These are phyloP conservation scores for Aspergillus sp. DNA, from an alignment of 2,329 filamentous ascomycete species.

Conservation along the genomic window DNA sequence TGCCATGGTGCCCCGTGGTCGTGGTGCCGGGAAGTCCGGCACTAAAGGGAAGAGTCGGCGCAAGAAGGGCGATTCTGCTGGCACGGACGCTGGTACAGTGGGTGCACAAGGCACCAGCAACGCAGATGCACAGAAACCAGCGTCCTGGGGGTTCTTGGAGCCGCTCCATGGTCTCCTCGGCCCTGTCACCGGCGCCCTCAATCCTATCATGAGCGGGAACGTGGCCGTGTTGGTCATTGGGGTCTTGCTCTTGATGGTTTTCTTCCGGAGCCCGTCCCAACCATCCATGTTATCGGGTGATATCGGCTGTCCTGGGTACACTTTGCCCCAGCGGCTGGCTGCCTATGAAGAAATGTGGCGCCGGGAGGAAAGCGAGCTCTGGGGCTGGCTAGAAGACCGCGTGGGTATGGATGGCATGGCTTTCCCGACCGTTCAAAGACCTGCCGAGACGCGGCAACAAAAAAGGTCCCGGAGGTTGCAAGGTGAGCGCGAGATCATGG, in stretches of 20 bases:
- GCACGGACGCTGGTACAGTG: slow-evolving; percentile 39
- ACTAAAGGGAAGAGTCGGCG: slow-evolving; percentile 57
- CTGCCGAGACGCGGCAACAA: slow-evolving; percentile 42
- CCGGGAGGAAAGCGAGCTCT: slow-evolving; percentile 80
- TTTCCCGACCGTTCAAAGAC: slow-evolving; percentile 31
- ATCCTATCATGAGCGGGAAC: slow-evolving; percentile 71
- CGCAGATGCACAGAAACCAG: slow-evolving; percentile 37
- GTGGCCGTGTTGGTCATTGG: slow-evolving; percentile 73
- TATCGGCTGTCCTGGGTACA: slow-evolving; percentile 38
- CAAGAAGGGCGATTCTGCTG: slow-evolving; percentile 53
- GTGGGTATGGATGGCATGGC: slow-evolving; percentile 64
- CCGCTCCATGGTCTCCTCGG: slow-evolving; percentile 68
- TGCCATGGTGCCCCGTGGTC: slow-evolving; percentile 65
- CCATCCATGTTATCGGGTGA: slow-evolving; percentile 35
- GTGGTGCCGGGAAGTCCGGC: slow-evolving; percentile 47
- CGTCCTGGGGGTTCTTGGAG: slow-evolving; percentile 78
- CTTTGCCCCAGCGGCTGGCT: slow-evolving; percentile 64
- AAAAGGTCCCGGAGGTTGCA: slow-evolving; percentile 30
- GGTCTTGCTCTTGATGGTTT: slow-evolving; percentile 69
- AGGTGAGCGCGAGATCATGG: slow-evolving; percentile 49
- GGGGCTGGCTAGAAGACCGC: slow-evolving; percentile 90
- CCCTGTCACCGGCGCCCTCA: slow-evolving; percentile 66
- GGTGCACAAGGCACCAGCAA: slow-evolving; percentile 44
- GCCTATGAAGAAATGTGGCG: slow-evolving; percentile 95
- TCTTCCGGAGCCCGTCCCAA: slow-evolving; percentile 56